phyloP scores from a whole-genome alignment of 345 rosid species.

The Erysimum cheiranthoides region DNA sequence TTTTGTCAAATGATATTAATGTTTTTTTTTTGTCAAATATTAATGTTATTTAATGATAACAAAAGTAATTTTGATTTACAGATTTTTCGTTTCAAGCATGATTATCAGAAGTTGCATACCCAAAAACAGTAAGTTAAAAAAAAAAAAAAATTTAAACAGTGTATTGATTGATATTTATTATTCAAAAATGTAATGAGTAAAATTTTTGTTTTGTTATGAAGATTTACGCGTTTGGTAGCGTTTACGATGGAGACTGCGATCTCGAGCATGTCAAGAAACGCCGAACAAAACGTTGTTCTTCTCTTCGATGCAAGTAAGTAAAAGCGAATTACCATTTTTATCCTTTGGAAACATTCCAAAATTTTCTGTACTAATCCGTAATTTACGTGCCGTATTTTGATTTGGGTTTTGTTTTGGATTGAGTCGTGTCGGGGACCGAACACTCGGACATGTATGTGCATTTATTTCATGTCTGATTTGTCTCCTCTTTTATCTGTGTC shows the following conservation, averaged over 20 bases:
- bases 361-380: slow-evolving; percentile 21
- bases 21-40: neutral
- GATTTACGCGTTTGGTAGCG: slow-evolving; percentile 82
- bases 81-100: slow-evolving; percentile 91
- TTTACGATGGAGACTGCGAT: slow-evolving; percentile 91
- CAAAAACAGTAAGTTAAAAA: slow-evolving; percentile 72
- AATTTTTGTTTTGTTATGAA: slow-evolving; percentile 16
- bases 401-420: slow-evolving; percentile 35
- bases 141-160: neutral
- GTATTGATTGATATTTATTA: neutral
- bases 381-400: neutral
- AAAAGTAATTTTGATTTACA: slow-evolving; percentile 27
- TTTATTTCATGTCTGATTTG: slow-evolving; percentile 33
- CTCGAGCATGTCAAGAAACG: slow-evolving; percentile 77
- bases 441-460: slow-evolving; percentile 34
- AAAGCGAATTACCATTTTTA: slow-evolving; percentile 42
- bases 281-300: slow-evolving; percentile 71
- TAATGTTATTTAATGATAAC: neutral
- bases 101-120: slow-evolving; percentile 78
- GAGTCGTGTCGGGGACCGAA: slow-evolving; percentile 28
- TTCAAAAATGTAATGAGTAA: neutral
- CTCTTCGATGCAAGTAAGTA: slow-evolving; percentile 92
- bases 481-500: slow-evolving; percentile 22
- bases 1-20: neutral
- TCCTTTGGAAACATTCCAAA: neutral